Percentiles rank a stretch among this genome's conserved stretches.
Evolutionary conservation across 305 asterid genomes (phyloP).

Genomic region (Solanum hybrid): DNA sequence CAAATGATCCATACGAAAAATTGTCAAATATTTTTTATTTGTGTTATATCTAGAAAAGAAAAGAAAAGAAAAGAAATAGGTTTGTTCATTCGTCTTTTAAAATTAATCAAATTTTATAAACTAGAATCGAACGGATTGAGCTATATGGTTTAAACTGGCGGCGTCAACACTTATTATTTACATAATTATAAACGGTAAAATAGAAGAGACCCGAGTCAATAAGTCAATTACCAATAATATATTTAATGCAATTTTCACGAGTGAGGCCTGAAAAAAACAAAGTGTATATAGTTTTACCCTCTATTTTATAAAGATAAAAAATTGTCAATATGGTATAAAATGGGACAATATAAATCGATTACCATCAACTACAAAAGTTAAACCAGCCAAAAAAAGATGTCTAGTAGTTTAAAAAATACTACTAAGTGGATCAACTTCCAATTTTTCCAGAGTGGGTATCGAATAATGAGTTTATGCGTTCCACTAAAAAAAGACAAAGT

Average conservation of each 20-base stretch:
- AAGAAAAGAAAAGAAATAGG: not conserved
- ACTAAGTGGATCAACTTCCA: not conserved
- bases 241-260: too few relatives aligned
- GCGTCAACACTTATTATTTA: not conserved
- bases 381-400: not conserved
- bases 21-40: not conserved
- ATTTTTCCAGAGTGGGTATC: not conserved
- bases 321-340: too few relatives aligned
- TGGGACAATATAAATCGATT: conserved; percentile 7
- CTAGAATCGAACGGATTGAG: not conserved
- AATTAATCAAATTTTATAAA: not conserved
- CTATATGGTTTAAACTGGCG: not conserved
- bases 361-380: conserved; percentile 13
- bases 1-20: not conserved
- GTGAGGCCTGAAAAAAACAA: not conserved
- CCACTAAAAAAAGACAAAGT: conserved; percentile 18
- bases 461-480: conserved; percentile 9
- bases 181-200: not conserved
- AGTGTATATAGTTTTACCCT: not conserved
- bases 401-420: not conserved
- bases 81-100: not conserved
- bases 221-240: not conserved
- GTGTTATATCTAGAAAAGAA: not conserved
- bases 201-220: not conserved
- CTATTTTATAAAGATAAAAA: too few relatives aligned